Conservation (phyloP, 2,329 filamentous ascomycete species). For the Sporothrix pseudoabietina region DNA sequence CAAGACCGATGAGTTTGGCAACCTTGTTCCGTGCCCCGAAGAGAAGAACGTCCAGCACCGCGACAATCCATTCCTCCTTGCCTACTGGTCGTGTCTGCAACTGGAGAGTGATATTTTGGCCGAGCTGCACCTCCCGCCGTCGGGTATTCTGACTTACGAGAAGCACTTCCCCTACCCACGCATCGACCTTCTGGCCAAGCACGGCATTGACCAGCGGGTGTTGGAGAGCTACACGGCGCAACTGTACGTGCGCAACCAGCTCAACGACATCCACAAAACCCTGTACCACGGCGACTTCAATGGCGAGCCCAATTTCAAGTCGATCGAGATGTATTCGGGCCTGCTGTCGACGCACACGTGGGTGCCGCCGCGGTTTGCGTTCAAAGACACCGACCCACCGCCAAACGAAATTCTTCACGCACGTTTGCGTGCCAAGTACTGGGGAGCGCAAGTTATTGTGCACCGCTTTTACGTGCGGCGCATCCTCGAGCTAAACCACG, state of each 20-base stretch:
- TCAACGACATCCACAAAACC: slow-evolving; percentile 64
- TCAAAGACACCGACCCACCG: slow-evolving; percentile 63
- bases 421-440: slow-evolving; percentile 88
- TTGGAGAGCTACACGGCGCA: slow-evolving; percentile 64
- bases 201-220: slow-evolving; percentile 52
- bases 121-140: slow-evolving; percentile 69
- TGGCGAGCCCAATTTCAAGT: slow-evolving; percentile 43
- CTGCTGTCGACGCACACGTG: slow-evolving; percentile 43
- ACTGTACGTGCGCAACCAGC: slow-evolving; percentile 63
- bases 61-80: slow-evolving; percentile 70
- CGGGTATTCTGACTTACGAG: slow-evolving; percentile 63
- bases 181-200: slow-evolving; percentile 48
- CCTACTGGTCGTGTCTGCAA: slow-evolving; percentile 93
- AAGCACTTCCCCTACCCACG: slow-evolving; percentile 69
- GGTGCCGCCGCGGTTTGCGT: slow-evolving; percentile 57
- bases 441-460: slow-evolving; percentile 87
- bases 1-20: background rate
- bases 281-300: slow-evolving; percentile 49
- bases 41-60: slow-evolving; percentile 44
- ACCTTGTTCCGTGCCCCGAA: background rate
- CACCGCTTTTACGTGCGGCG: slow-evolving; percentile 72
- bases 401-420: slow-evolving; percentile 77
- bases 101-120: slow-evolving; percentile 78
- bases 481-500: slow-evolving; percentile 54
- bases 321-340: slow-evolving; percentile 49